A percentile compares a stretch with the other conserved stretches of the same genome.
phyloP scores from a whole-genome alignment of 768 basidiomycete genomes.

The Chalciporus piperatus region DNA sequence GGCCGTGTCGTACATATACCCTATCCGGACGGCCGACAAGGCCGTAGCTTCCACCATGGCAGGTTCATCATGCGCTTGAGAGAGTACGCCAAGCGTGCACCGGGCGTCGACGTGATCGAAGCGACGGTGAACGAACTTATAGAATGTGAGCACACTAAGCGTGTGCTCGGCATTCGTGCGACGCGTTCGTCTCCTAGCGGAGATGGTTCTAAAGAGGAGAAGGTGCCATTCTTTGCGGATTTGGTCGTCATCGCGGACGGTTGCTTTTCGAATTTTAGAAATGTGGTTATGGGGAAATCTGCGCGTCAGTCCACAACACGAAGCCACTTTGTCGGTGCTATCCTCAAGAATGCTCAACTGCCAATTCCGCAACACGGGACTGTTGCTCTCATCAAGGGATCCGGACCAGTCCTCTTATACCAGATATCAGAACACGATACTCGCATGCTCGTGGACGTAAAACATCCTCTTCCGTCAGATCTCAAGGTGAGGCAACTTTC shows the following conservation, averaged over 20 bases:
- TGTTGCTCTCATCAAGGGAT: constrained; percentile 74
- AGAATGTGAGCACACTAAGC: constrained; percentile 47
- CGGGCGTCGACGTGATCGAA: constrained; percentile 77
- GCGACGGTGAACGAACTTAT: constrained; percentile 79
- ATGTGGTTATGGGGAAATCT: constrained; percentile 53
- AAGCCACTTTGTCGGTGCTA: constrained; percentile 81
- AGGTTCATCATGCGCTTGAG: constrained; percentile 81
- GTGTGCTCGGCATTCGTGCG: constrained; percentile 67
- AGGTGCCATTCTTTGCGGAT: constrained; percentile 64
- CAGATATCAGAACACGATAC: constrained; percentile 89
- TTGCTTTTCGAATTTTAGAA: constrained; percentile 91
- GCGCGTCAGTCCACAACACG: constrained; percentile 52
- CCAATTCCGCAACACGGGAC: constrained; percentile 82
- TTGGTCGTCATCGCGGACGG: constrained; percentile 91
- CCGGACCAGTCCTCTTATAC: constrained; percentile 90
- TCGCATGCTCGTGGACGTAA: constrained; percentile 90
- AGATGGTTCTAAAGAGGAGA: constrained; percentile 35
- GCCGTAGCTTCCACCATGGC: constrained; percentile 93
- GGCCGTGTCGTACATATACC: constrained; percentile 81
- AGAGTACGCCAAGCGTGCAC: constrained; percentile 54
- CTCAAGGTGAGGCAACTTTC: constrained; percentile 51
- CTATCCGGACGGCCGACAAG: constrained; percentile 71
- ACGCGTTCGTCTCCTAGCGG: constrained; percentile 38
- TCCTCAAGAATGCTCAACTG: constrained; percentile 73
- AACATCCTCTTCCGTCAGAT: constrained; percentile 76